Percentiles rank a stretch among this genome's conserved stretches.
phyloP scores from a whole-genome alignment of 352 stramenopile genomes.

The Globisporangium alternatum region DNA sequence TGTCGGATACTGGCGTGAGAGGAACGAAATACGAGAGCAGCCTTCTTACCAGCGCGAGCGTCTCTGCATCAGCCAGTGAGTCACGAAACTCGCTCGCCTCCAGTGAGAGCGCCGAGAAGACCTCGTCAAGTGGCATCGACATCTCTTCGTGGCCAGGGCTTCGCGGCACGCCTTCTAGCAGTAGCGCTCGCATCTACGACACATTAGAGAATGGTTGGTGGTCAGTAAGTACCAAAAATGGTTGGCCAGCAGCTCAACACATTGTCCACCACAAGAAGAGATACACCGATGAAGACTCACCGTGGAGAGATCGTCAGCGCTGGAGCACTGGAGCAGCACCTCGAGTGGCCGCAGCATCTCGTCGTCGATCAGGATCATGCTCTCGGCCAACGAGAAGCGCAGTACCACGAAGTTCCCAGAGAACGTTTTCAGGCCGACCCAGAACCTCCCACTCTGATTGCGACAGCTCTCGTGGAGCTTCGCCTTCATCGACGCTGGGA shows the following conservation, averaged over 20 bases:
- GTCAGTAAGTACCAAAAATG: neutral
- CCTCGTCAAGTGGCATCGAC: conserved; percentile 19
- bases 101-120: conserved; percentile 20
- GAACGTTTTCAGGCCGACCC: conserved; percentile 41
- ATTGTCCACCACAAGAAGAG: neutral
- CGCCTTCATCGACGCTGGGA: conserved; percentile 19
- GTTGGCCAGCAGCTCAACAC: neutral
- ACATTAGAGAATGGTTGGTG: neutral
- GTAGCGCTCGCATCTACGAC: conserved; percentile 50
- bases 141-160: conserved; percentile 14
- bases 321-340: conserved; percentile 50
- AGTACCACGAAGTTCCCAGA: conserved; percentile 49
- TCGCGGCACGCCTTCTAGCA: conserved; percentile 22
- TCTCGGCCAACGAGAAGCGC: conserved; percentile 17
- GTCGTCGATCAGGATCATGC: conserved; percentile 20
- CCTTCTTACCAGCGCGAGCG: conserved; percentile 10
- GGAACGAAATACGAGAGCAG: neutral
- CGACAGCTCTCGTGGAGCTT: conserved; percentile 35
- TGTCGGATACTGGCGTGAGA: no score
- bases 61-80: conserved; percentile 7
- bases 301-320: conserved; percentile 49
- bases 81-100: conserved; percentile 10
- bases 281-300: conserved; percentile 27
- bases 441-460: conserved; percentile 44
- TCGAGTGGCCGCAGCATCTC: conserved; percentile 31